Evolutionary conservation across 1,139 yeast genomes (phyloP).

Genomic region (Hansenula sp.): DNA sequence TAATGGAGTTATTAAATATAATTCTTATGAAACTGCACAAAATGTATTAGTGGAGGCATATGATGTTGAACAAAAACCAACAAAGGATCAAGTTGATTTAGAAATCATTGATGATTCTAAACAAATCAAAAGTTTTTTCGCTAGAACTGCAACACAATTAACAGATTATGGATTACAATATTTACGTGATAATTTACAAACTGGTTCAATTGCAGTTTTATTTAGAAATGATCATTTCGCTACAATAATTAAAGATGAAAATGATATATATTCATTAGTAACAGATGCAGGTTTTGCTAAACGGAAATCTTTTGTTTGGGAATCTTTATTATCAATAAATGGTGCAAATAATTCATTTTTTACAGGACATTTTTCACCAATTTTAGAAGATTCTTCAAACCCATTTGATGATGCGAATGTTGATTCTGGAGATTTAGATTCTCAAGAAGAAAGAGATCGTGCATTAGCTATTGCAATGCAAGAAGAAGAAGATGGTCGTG

Average conservation of each 20-base stretch:
- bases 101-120: slow-evolving; percentile 25
- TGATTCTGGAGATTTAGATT: slow-evolving; percentile 19
- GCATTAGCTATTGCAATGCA: slow-evolving; percentile 51
- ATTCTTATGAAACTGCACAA: slow-evolving; percentile 44
- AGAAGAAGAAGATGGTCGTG: slow-evolving; percentile 53
- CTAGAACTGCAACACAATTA: slow-evolving; percentile 60
- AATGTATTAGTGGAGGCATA: slow-evolving; percentile 32
- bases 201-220: slow-evolving; percentile 54
- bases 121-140: slow-evolving; percentile 27
- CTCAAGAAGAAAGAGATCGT: slow-evolving; percentile 26
- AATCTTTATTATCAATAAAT: slow-evolving; percentile 56
- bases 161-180: slow-evolving; percentile 56
- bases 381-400: slow-evolving; percentile 18
- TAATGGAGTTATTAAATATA: slow-evolving; percentile 27
- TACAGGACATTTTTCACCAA: slow-evolving; percentile 53
- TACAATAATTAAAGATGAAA: slow-evolving; percentile 52
- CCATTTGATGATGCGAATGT: slow-evolving; percentile 14
- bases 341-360: slow-evolving; percentile 68
- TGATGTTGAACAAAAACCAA: slow-evolving; percentile 23
- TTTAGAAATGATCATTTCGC: slow-evolving; percentile 86
- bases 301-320: slow-evolving; percentile 64
- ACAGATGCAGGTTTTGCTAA: slow-evolving; percentile 66
- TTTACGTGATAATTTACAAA: slow-evolving; percentile 36
- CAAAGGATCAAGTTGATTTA: slow-evolving; percentile 15
- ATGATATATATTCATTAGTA: slow-evolving; percentile 54